Base-by-base conservation (phyloP, 225 moss, liverwort and hornwort species). In the Pleurozium schreberi region DNA sequence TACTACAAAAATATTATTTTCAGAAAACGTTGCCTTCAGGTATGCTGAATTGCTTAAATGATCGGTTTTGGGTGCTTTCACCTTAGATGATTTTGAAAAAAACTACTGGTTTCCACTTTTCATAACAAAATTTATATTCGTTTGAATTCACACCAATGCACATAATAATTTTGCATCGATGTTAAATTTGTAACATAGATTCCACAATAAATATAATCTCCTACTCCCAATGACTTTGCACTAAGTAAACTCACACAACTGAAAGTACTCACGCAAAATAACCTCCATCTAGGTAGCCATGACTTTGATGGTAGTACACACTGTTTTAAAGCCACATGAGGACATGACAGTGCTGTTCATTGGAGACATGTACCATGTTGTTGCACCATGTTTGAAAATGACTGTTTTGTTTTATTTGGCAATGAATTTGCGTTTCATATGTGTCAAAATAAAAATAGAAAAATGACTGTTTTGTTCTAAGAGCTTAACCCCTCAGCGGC, bases 231-330 rank as follows among this genome's bases (percentile, higher is more conserved):
- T 26, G 60, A 74, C 28, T 40, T 59, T 19, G 11, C 8, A 74
- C 34, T 17, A 85, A n/a, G n/a, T n/a, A n/a, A n/a, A 45, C 26
- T 34, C 1, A 1, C 36, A 34, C 1, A 1, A 33, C 1, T 1
- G 7, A 19, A 45, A 73, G 27, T 61, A 60, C 19, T 26, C 74
- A 26, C 5, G 1, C n/a, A 74, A 86, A n/a, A 64, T 22, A 64
- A 49, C 75, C 40, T 75, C 30, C 50, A 34, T 75, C 11, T 14
- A n/a, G n/a, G n/a, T n/a, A n/a, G 90, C 20, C 26, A 40, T 66
- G 82, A 79, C 68, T 84, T 69, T 70, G 79, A 78, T 62, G 57
- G 68, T 34, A 6, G n/a, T 80, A 53, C 43, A 53, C 8, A 12
- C 34, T 50, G 76, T 76, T 82, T 67, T n/a, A n/a, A 81, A 49